Base-by-base conservation (phyloP, 2,329 filamentous ascomycete species). In the Epicoccum sorghinum region DNA sequence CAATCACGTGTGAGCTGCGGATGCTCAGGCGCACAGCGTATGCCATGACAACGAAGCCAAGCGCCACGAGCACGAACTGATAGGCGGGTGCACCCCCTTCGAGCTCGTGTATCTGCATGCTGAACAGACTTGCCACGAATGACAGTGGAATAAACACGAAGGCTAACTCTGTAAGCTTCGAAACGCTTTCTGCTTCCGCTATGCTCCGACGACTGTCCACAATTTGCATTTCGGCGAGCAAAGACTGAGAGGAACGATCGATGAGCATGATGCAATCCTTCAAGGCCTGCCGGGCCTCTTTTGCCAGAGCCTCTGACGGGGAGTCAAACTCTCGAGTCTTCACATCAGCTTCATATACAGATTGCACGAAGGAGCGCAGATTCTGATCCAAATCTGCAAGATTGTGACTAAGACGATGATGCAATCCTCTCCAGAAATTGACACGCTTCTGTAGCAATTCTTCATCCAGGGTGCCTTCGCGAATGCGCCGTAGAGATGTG, bases 211-310 rank as follows among this genome's bases (percentile, higher is more conserved):
- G 59, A 42, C 63, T 68, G 39, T 72, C 66, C 10, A 62, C 48
- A 29, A 72, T 63, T 14, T 64, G 57, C 64, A 73, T 68, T 27
- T 77, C 76, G 4, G 75, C 72, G 29, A 73, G 73, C 4, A 78
- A 47, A 4, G 71, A 67, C 23, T 54, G 61, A 30, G 65, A 64
- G 29, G 66, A 60, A 5, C 65, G 61, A 4, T 68, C 65, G 13
- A 70, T 58, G 5, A 59, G 48, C 4, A 9, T 23, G 27, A 52
- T 35, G 7, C 48, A 52, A 3, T 2, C 27, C 4, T 7, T 18
- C 2, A 52, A n/a, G 0, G 29, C 40, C 2, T 22, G 27, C 4
- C 18, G 41, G 1, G 48, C 45, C 4, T 45, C 41, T 6, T 27
- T 25, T 1, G 22, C 14, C 9, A 51, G 47, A 1, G 5, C 39